Conservation (phyloP, 768 basidiomycete species). For the Lactarius deliciosus region DNA sequence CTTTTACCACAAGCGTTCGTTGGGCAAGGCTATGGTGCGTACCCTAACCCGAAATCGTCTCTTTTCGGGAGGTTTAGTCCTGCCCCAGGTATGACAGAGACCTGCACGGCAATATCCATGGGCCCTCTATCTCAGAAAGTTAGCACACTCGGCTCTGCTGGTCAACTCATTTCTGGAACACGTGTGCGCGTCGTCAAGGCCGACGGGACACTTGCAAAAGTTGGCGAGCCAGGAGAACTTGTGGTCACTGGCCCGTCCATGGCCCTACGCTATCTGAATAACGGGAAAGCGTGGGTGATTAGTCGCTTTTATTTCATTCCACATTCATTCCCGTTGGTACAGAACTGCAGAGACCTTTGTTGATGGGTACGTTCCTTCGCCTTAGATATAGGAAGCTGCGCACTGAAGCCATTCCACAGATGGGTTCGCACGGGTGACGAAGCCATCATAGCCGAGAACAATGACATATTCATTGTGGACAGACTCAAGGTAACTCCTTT, state of each 20-base stretch:
- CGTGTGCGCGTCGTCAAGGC: constrained; percentile 51
- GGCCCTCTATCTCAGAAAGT: constrained; percentile 48
- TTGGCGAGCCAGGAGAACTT: constrained; percentile 60
- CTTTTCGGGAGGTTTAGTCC: neutral
- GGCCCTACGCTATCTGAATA: constrained; percentile 50
- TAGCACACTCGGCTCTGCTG: constrained; percentile 51
- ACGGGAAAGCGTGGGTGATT: constrained; percentile 54
- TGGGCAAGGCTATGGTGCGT: constrained; percentile 59
- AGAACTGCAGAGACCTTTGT: constrained; percentile 70
- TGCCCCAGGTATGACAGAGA: constrained; percentile 65
- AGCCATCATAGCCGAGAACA: constrained; percentile 52
- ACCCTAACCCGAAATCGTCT: neutral
- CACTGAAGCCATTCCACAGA: constrained; percentile 35
- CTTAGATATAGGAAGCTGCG: neutral
- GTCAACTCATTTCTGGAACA: constrained; percentile 49
- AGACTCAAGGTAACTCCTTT: constrained; percentile 48
- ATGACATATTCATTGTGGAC: constrained; percentile 60
- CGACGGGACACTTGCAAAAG: constrained; percentile 53
- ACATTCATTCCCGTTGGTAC: neutral
- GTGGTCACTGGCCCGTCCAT: constrained; percentile 43
- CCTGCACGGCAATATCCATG: constrained; percentile 52
- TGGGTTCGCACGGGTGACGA: constrained; percentile 73
- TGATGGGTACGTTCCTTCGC: constrained; percentile 48
- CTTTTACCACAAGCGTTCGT: constrained; percentile 55
- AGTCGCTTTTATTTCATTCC: neutral